Evolutionary conservation across 495 filamentous ascomycete genomes (phyloP), one percentile per base, ranked within the genome.

Genomic region (Viridothelium virens): DNA sequence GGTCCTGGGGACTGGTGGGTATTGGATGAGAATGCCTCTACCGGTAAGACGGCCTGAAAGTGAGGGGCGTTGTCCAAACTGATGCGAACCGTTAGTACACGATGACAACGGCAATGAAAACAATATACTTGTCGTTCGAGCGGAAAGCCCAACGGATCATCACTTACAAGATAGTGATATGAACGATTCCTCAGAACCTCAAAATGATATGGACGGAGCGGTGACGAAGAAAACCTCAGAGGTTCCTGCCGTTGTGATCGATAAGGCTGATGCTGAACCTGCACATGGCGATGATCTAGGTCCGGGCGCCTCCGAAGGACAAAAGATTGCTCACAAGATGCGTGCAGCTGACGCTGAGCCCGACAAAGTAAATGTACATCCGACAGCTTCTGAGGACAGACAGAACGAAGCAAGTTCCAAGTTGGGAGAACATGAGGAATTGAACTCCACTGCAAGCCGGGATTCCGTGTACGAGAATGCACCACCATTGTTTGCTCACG

Each of bases 1-100:
- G 87, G 85, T 4, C 59, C 75, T 2, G 83, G 82, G 39, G 81
- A 89, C 68, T 86, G 83, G 82, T 89, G 87, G 88, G 81, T 84
- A 2, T 70, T 87, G 59, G 81, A 89, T 64, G 83, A 87, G 34
- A 73, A 72, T 44, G 74, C 75, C 4, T 77, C 81, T 1, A 84
- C 76, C n/a, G 77, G 83, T 86, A 76, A 64, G 75, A 68, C 18
- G 41, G n/a, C 63, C 25, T 46, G n/a, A n/a, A 4, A 14, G 3
- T 18, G 39, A 33, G 4, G 31, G 12, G 48, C n/a, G 41, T 63
- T 12, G n/a, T 47, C n/a, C 25, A 50, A 34, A 65, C 66, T 69
- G n/a, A 69, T 67, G 25, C 3, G 14, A 44, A 44, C 10, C 2
- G 9, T 46, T 59, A 85, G 84, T 77, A 3, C 81, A 78, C 47